Evolutionary conservation across 257 asterid species (phyloP).

Genomic region (Solanum clarkiae): DNA sequence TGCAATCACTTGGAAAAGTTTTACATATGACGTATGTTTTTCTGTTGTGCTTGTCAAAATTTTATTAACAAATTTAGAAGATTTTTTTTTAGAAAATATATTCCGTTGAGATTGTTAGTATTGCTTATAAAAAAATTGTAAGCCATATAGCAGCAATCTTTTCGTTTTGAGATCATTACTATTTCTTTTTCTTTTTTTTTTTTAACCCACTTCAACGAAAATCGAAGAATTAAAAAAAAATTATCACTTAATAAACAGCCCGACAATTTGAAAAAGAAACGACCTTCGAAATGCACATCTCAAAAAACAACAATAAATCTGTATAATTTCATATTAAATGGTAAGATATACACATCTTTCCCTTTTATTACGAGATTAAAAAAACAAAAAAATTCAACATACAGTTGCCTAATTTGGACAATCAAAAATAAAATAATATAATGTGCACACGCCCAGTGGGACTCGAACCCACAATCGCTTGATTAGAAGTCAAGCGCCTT

Average conservation of each 20-base stretch:
- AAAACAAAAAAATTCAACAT: accelerated
- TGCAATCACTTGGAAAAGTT: neutral
- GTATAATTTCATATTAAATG: no score
- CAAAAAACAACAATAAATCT: no score
- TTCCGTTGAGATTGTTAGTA: neutral
- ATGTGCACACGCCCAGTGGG: neutral
- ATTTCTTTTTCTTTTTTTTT: no score
- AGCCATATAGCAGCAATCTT: neutral
- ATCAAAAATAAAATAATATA: no score
- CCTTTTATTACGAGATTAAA: no score
- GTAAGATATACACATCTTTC: no score
- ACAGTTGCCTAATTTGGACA: no score
- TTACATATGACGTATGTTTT: neutral
- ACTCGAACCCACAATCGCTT: neutral
- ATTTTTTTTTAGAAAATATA: neutral
- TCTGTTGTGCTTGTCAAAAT: neutral
- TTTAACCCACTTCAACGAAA: neutral
- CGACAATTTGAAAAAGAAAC: neutral
- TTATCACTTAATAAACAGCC: neutral
- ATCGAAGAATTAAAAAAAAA: neutral
- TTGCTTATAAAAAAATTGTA: neutral
- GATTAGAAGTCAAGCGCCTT: neutral
- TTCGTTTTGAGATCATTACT: no score
- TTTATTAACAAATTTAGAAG: neutral
- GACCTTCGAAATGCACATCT: no score